These are phyloP conservation scores for Limnomonas spitsbergensis DNA, from an alignment of 139 green algal species.

Conservation along the genomic window DNA sequence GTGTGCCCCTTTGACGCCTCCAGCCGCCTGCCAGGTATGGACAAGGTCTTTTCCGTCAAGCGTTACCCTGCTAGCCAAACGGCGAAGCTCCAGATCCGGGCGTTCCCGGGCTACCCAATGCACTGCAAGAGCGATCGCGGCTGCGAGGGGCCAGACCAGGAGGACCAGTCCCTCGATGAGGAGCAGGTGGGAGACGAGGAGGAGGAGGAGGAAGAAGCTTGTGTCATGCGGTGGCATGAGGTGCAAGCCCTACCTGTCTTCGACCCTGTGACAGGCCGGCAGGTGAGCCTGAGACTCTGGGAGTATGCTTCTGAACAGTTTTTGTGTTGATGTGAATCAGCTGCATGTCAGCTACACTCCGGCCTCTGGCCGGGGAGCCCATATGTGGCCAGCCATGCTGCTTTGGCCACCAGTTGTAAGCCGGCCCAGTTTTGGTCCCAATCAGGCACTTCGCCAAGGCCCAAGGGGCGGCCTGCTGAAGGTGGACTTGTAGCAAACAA, in stretches of 20 bases:
- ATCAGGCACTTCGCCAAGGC: not conserved
- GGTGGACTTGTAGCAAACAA: not conserved
- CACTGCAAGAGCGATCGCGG: not conserved
- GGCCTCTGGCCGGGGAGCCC: no score
- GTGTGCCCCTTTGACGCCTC: not conserved
- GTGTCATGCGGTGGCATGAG: slow-evolving; percentile 21
- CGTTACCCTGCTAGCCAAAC: no score
- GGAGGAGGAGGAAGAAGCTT: not conserved
- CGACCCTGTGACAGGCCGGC: slow-evolving; percentile 10
- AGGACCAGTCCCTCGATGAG: not conserved
- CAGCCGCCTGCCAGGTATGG: not conserved
- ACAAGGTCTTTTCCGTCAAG: not conserved
- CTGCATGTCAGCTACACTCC: no score
- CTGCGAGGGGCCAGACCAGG: not conserved
- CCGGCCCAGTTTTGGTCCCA: no score
- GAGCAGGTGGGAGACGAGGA: not conserved
- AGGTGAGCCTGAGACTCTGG: not conserved
- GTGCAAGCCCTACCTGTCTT: slow-evolving; percentile 14
- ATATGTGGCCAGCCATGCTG: no score
- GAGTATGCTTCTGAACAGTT: not conserved
- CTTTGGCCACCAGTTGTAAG: no score
- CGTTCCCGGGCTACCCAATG: not conserved
- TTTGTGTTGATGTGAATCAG: not conserved
- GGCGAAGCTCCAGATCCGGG: not conserved
- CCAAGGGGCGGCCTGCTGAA: no score